Percentiles rank a stretch among this genome's conserved stretches.
Evolutionary conservation across 1,284 basidiomycete species (phyloP).

Genomic region (Marasmius sp.): DNA sequence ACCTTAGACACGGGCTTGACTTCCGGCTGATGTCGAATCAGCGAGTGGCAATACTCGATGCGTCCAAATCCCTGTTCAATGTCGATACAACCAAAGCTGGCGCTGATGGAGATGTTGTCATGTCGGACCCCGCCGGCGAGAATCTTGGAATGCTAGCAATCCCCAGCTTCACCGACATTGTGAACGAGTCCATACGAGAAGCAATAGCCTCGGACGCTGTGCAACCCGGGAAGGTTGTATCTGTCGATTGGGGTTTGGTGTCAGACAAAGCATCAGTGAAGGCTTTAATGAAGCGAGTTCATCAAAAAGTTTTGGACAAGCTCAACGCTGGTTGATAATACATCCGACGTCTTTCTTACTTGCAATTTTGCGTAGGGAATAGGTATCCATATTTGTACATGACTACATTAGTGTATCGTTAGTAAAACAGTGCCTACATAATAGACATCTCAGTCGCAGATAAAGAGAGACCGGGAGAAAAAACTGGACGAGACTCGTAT

Average conservation of each 20-base stretch:
- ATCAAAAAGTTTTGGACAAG: conserved; percentile 40
- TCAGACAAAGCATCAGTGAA: conserved; percentile 52
- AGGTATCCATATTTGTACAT: conserved; percentile 2
- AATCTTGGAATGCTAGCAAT: conserved; percentile 55
- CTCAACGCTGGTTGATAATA: conserved; percentile 11
- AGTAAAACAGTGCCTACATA: background rate
- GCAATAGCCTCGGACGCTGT: conserved; percentile 30
- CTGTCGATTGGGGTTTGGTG: conserved; percentile 62
- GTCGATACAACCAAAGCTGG: conserved; percentile 12
- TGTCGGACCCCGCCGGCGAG: conserved; percentile 11
- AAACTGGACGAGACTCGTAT: background rate
- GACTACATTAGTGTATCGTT: conserved; percentile 1
- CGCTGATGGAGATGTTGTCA: conserved; percentile 4
- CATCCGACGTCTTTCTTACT: background rate
- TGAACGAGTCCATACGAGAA: conserved; percentile 41
- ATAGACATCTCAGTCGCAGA: background rate
- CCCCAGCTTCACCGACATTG: conserved; percentile 53
- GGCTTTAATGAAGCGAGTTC: conserved; percentile 46
- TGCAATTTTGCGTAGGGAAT: background rate
- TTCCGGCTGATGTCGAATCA: conserved; percentile 70
- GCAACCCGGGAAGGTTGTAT: conserved; percentile 43
- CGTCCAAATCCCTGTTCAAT: conserved; percentile 57
- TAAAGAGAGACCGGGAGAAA: background rate
- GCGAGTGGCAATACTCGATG: conserved; percentile 69
- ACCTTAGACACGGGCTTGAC: conserved; percentile 69